A percentile compares a stretch with the other conserved stretches of the same genome.
Conservation (phyloP, 176 grass and related monocot genomes). For the Chrysopogon serrulatus region DNA sequence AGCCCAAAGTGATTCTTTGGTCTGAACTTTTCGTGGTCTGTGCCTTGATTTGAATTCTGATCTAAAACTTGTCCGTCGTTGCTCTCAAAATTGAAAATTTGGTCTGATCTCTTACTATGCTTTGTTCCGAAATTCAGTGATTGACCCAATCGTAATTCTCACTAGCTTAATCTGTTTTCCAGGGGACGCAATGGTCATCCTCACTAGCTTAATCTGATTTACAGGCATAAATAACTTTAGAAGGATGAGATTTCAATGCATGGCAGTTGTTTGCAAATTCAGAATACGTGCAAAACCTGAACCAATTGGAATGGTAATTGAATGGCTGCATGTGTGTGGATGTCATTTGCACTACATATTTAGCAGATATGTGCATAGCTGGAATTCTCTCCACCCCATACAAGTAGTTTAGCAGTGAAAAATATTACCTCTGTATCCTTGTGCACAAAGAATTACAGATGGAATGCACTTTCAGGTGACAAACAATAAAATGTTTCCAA, state of each 20-base stretch:
- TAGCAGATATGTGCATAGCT: background rate
- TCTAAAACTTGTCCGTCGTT: background rate
- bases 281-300: background rate
- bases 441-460: background rate
- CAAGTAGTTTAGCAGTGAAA: background rate
- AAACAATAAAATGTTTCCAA: background rate
- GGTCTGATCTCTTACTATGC: background rate
- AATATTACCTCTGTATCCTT: background rate
- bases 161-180: background rate
- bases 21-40: background rate
- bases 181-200: background rate
- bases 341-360: background rate
- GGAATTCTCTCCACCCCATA: background rate
- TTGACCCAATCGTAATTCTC: background rate
- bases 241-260: background rate
- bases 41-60: background rate
- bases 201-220: background rate
- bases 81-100: background rate
- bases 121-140: background rate
- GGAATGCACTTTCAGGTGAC: background rate
- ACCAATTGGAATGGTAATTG: background rate
- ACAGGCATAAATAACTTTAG: background rate
- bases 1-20: background rate
- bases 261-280: background rate
- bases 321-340: background rate